Evolutionary conservation across 495 filamentous ascomycete genomes (phyloP).

Genomic region (Penicillium desertorum): DNA sequence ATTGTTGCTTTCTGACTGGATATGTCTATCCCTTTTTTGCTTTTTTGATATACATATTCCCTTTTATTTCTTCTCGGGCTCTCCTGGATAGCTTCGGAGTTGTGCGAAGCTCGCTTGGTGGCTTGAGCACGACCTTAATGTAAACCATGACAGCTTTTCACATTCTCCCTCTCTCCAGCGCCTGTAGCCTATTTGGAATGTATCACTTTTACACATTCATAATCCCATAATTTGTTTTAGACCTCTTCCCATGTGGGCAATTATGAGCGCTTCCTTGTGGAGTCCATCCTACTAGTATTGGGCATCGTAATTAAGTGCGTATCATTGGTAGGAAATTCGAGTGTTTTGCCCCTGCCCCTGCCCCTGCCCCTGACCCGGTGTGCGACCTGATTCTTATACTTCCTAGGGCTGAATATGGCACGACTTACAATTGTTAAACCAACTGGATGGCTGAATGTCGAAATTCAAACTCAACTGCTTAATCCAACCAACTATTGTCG

Average conservation of each 20-base stretch:
- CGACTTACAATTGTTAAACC: background rate
- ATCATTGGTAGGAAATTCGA: background rate
- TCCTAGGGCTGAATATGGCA: conserved; percentile 10
- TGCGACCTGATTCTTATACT: background rate
- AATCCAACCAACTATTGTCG: background rate
- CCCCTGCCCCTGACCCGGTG: background rate
- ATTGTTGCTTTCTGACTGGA: conserved; percentile 33
- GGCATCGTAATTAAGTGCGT: no score
- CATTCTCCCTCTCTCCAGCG: conserved; percentile 30
- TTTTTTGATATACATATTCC: conserved; percentile 33
- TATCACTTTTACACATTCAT: conserved; percentile 21
- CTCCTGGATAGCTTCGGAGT: conserved; percentile 44
- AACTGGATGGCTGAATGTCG: background rate
- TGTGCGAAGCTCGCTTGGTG: conserved; percentile 44
- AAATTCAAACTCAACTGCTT: background rate
- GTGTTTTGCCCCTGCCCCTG: background rate
- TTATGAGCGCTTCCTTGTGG: background rate
- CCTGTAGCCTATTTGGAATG: conserved; percentile 31
- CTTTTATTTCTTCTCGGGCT: conserved; percentile 32
- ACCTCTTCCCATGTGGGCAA: background rate
- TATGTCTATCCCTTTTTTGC: conserved; percentile 32
- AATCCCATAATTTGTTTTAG: conserved; percentile 19
- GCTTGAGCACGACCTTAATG: conserved; percentile 49
- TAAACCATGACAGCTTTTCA: conserved; percentile 49
- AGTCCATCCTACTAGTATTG: background rate